These are phyloP conservation scores for Aspergillus nanangensis DNA, from an alignment of 495 filamentous ascomycete species.

Conservation along the genomic window DNA sequence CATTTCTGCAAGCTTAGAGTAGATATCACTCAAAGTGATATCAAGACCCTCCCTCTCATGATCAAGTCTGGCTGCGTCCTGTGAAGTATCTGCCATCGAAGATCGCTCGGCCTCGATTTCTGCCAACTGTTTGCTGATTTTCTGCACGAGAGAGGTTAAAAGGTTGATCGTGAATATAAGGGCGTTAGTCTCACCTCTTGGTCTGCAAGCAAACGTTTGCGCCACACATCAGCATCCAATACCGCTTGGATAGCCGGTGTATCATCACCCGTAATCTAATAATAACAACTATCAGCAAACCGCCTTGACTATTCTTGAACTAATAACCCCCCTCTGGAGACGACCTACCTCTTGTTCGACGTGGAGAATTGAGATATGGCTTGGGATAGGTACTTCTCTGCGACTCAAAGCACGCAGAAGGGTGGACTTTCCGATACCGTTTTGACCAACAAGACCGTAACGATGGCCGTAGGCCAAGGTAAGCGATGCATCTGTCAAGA, in stretches of 20 bases:
- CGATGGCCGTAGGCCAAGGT: slow-evolving; percentile 90
- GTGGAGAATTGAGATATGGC: slow-evolving; percentile 97
- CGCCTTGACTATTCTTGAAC: no score
- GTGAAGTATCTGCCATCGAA: slow-evolving; percentile 79
- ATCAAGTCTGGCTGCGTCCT: slow-evolving; percentile 78
- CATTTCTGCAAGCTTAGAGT: slow-evolving; percentile 94
- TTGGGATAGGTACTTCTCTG: slow-evolving; percentile 90
- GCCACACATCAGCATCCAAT: slow-evolving; percentile 97
- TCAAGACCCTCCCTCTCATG: slow-evolving; percentile 86
- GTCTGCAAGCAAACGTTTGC: slow-evolving; percentile 88
- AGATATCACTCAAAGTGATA: slow-evolving; percentile 81
- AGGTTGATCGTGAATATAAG: not conserved
- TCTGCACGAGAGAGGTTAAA: slow-evolving; percentile 41
- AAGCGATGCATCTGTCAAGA: slow-evolving; percentile 82
- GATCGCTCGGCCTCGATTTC: slow-evolving; percentile 76
- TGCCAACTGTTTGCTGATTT: slow-evolving; percentile 74
- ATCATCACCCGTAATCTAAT: slow-evolving; percentile 88
- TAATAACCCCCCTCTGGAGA: no score
- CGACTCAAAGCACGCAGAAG: slow-evolving; percentile 85
- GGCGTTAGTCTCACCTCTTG: slow-evolving; percentile 60
- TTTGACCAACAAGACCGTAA: slow-evolving; percentile 97
- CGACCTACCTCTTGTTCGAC: slow-evolving; percentile 92
- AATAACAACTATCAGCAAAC: not conserved
- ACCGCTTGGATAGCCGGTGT: slow-evolving; percentile 94
- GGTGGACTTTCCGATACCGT: slow-evolving; percentile 99